Conservation (phyloP, 139 green algal genomes). For the Picochlorum sp. region DNA sequence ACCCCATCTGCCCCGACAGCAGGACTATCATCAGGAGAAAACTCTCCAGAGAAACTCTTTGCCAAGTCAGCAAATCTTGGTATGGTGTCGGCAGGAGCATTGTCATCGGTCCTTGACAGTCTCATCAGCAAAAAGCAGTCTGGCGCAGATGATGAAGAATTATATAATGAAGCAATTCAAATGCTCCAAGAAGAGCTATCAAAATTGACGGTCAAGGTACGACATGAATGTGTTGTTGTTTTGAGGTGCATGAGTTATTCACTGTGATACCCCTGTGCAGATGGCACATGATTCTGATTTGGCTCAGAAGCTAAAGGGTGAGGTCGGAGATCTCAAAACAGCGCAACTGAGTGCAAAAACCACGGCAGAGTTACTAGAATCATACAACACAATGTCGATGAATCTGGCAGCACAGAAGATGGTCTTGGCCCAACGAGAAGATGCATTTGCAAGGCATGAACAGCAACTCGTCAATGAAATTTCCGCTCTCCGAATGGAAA, state of each 20-base stretch:
- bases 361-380: conserved; percentile 17
- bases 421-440: conserved; percentile 11
- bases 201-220: conserved; percentile 11
- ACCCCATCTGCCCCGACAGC: too few relatives aligned
- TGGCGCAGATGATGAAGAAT: conserved; percentile 3
- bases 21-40: too few relatives aligned
- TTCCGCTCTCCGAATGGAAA: background rate
- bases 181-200: conserved; percentile 26
- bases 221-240: background rate
- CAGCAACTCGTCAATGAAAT: conserved; percentile 10
- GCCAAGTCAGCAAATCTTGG: background rate
- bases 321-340: conserved; percentile 27
- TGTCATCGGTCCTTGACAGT: conserved; percentile 18
- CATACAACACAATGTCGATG: conserved; percentile 28
- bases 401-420: conserved; percentile 20
- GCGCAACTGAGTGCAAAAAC: conserved; percentile 22
- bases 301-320: conserved; percentile 14
- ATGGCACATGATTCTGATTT: conserved; percentile 7
- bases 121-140: background rate
- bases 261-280: background rate
- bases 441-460: conserved; percentile 10
- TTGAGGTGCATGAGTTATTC: too few relatives aligned
- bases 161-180: conserved; percentile 21
- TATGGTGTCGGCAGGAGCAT: conserved; percentile 1
- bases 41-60: too few relatives aligned